A percentile compares a stretch with the other conserved stretches of the same genome.
phyloP scores from a whole-genome alignment of 306 rosid genomes.

The Trichosanthes cucumerina region DNA sequence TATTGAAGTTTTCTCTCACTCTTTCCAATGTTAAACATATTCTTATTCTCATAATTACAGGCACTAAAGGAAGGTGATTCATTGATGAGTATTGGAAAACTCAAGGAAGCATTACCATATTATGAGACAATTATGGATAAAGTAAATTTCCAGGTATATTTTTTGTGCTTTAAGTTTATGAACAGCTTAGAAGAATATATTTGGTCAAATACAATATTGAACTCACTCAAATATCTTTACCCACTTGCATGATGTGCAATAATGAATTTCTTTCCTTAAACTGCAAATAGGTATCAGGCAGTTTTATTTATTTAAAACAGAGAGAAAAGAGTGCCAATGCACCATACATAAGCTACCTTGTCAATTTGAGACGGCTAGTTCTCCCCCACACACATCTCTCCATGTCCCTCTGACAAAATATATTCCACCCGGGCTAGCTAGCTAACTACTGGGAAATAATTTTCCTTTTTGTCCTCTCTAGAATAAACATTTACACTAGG shows the following conservation, averaged over 20 bases:
- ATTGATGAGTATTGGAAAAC: constrained; percentile 59
- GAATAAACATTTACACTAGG: not conserved
- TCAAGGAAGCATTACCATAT: constrained; percentile 56
- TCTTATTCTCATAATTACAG: constrained; percentile 24
- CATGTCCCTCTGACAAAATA: not conserved
- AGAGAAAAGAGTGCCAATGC: not conserved
- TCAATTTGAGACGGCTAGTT: not conserved
- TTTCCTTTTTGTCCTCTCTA: not conserved
- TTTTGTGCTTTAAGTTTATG: not conserved
- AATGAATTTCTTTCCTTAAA: not conserved
- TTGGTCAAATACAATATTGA: not conserved
- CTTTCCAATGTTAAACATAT: not conserved
- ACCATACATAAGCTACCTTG: not conserved
- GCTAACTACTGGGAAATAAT: not conserved
- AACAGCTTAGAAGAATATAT: not conserved
- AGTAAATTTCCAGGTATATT: constrained; percentile 52
- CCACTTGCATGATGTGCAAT: not conserved
- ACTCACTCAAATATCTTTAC: not conserved
- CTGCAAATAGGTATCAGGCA: not conserved
- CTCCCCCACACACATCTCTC: not conserved
- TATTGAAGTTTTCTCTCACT: not conserved
- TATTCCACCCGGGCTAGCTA: not conserved
- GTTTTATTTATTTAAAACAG: not conserved
- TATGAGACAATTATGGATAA: constrained; percentile 66
- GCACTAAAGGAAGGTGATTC: constrained; percentile 62